Evolutionary conservation across 139 green algal species (phyloP), one percentile per base, ranked within the genome.

Genomic region (Chlorella sp.): DNA sequence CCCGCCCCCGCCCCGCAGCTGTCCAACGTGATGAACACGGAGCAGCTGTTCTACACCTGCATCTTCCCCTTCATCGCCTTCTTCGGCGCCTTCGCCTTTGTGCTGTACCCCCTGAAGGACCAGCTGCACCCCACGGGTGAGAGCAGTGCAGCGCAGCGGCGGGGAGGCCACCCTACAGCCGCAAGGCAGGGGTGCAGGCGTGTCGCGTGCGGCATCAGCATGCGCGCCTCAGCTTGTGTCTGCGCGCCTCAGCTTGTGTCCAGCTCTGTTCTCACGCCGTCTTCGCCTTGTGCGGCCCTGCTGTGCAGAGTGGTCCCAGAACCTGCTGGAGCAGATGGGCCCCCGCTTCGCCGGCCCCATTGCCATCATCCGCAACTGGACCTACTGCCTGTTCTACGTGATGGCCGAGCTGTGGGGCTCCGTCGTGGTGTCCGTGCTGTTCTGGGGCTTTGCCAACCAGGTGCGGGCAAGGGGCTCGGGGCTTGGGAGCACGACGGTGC

Each of bases 351-450:
- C 95, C 46, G 97, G 95, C 77, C 97, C 97, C 76, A 98, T 99
- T 86, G 95, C 97, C 89, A 99, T 99, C 85, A 85, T 99, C 68
- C 94, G 97, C 87, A 99, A 99, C 92, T 99, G 97, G 97, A 98
- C 95, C 60, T 99, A 97, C 93, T 99, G 96, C 91, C 91, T 99
- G n/a, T 99, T 99, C 90, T 99, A 99, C 88, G 97, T 99, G 60
- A 98, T 99, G 96, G 96, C 97, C 36, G 97, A 99, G 96, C 93
- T 99, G 73, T 99, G 97, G 97, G 97, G 97, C 68, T 98, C 96
- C 62, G 97, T 99, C 41, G 96, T 99, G 43, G 96, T 99, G 75
- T 99, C 97, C 2, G 95, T 99, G 77, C 96, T 99, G 64, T 99
- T 99, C 94, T 99, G 97, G 97, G 97, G 96, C 48, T 97, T 99